Percentiles rank a stretch among this genome's conserved stretches.
Evolutionary conservation across 2,329 filamentous ascomycete genomes (phyloP).

Genomic region (Fusarium sterilihyphosum): DNA sequence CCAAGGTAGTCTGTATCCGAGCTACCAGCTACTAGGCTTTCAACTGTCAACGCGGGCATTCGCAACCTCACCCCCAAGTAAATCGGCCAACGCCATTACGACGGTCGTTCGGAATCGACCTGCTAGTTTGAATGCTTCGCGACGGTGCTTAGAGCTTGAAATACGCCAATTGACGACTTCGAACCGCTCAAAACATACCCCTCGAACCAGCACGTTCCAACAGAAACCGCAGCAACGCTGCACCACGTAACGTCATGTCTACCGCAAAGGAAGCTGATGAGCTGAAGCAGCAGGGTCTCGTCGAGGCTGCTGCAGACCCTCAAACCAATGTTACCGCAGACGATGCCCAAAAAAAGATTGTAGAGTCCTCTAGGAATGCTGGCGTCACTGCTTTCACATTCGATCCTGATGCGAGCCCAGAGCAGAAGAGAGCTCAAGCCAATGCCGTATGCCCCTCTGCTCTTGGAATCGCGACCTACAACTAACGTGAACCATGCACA

Average conservation of each 20-base stretch:
- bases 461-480: neutral
- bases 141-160: conserved; percentile 19
- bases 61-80: conserved; percentile 21
- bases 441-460: conserved; percentile 68
- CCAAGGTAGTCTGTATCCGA: conserved; percentile 11
- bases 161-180: conserved; percentile 37
- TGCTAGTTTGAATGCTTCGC: conserved; percentile 33
- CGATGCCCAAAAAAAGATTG: conserved; percentile 76
- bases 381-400: conserved; percentile 86
- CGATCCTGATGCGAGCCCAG: conserved; percentile 82
- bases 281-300: conserved; percentile 82
- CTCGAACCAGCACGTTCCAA: conserved; percentile 18
- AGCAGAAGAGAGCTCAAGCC: conserved; percentile 85
- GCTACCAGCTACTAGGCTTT: conserved; percentile 5
- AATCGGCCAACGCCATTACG: conserved; percentile 3
- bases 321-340: conserved; percentile 73
- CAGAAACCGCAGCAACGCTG: conserved; percentile 27
- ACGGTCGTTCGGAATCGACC: conserved; percentile 19
- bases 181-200: neutral
- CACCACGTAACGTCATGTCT: conserved; percentile 45
- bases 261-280: conserved; percentile 59
- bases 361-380: conserved; percentile 80
- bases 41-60: conserved; percentile 11
- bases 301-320: conserved; percentile 80
- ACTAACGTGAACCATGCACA: conserved; percentile 32